Evolutionary conservation across 768 basidiomycete species (phyloP), one percentile per base, ranked within the genome.

Genomic region (Mycena haematopus): DNA sequence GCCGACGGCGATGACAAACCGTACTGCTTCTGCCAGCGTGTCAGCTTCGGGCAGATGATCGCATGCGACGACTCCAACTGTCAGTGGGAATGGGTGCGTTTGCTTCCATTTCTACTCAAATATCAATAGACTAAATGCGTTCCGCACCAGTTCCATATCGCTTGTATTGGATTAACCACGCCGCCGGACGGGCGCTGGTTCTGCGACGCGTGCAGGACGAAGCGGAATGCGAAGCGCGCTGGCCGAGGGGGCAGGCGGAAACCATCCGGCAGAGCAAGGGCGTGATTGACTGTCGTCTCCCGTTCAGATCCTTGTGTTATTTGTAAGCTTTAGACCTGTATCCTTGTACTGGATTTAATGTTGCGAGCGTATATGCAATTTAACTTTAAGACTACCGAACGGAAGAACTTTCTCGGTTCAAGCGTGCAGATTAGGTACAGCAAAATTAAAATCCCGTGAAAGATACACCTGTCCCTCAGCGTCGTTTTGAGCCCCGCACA

Each of bases 21-120:
- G 15, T 96, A 98, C 72, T 98, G 95, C 76, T 83, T 88, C 79
- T 98, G 95, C 74, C 82, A 92, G 67, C 80, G 90, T 19, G 82
- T 87, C 62, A 94, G 92, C 70, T 95, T 90, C 69, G 95, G 95
- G 38, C 91, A 95, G 78, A 96, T 97, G 95, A 92, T 97, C 69
- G 95, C 89, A 24, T 97, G 95, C 73, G 95, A 97, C 73, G 92
- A 89, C 69, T 78, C 80, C 19, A 80, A 82, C 47, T 96, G 95
- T 77, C 86, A 89, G 68, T 80, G 82, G 60, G 94, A 96, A 89
- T 97, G 95, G 95, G 95, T 96, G 68, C 72, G 92, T 49, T 56
- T 42, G 40, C 14, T 56, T 54, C 51, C 56, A 36, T 56, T 66
- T 40, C 47, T 56, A 56, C 49, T 65, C 53, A 31, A 31, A 31